phyloP scores from a whole-genome alignment of 2,329 filamentous ascomycete species.

The Thelonectria rubi region DNA sequence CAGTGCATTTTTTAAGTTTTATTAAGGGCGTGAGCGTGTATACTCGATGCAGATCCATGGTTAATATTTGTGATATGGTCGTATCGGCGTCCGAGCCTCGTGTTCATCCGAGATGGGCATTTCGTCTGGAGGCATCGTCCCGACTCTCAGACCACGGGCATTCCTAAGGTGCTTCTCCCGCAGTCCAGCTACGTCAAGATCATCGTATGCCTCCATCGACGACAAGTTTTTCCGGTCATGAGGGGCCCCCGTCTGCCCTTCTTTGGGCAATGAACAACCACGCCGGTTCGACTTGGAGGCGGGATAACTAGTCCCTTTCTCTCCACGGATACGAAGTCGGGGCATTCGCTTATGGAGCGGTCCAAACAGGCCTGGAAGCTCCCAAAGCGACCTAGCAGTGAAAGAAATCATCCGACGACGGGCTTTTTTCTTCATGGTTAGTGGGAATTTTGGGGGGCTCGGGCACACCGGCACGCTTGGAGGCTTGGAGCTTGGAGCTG shows the following conservation, averaged over 20 bases:
- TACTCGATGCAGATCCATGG: no score
- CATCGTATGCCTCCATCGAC: not conserved
- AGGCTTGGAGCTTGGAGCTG: constrained; percentile 2
- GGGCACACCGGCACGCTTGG: constrained; percentile 12
- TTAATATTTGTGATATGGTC: not conserved
- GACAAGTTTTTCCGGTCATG: not conserved
- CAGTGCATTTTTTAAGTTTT: no score
- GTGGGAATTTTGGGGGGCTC: constrained; percentile 1
- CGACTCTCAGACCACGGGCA: no score
- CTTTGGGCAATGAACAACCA: not conserved
- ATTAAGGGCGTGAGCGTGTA: no score
- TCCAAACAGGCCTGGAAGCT: constrained; percentile 1
- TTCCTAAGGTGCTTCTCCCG: not conserved
- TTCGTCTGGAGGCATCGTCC: not conserved
- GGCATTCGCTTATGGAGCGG: not conserved
- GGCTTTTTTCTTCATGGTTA: not conserved
- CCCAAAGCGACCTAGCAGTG: constrained; percentile 1
- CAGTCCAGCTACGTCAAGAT: not conserved
- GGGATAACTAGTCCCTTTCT: not conserved
- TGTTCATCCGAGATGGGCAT: not conserved
- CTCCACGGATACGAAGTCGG: no score
- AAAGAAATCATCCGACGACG: not conserved
- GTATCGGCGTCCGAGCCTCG: not conserved
- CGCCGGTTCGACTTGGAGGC: not conserved
- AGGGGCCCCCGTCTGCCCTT: not conserved